These are phyloP conservation scores for Raffaelea ambrosiae DNA, from an alignment of 2,329 filamentous ascomycete species.

Conservation along the genomic window DNA sequence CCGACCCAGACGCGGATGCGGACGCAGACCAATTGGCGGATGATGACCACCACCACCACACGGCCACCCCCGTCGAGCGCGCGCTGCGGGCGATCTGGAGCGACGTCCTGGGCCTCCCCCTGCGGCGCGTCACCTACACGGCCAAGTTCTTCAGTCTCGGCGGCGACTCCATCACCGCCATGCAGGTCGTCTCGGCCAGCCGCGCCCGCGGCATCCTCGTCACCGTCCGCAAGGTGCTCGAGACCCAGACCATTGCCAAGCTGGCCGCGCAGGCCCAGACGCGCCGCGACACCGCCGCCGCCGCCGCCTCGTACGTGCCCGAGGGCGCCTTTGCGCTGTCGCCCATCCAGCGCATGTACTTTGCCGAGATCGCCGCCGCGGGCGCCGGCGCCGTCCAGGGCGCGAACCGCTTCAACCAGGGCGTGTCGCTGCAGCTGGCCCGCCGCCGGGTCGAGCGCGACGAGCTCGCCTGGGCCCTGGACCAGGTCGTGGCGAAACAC, in stretches of 20 bases:
- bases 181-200: slow-evolving; percentile 29
- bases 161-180: no score
- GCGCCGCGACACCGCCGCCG: slow-evolving; percentile 20
- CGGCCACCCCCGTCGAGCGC: slow-evolving; percentile 38
- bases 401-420: slow-evolving; percentile 41
- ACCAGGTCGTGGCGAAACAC: not conserved
- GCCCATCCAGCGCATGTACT: slow-evolving; percentile 31
- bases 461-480: slow-evolving; percentile 36
- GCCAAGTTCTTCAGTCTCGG: slow-evolving; percentile 3
- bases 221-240: slow-evolving; percentile 27
- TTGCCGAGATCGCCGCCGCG: slow-evolving; percentile 27
- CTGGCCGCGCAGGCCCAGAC: slow-evolving; percentile 27
- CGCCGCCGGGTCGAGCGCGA: slow-evolving; percentile 40
- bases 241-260: slow-evolving; percentile 28
- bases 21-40: no score
- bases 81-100: slow-evolving; percentile 41
- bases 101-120: slow-evolving; percentile 27
- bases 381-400: slow-evolving; percentile 21
- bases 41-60: slow-evolving; percentile 35
- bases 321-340: not conserved
- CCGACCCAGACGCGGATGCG: slow-evolving; percentile 22
- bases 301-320: not conserved
- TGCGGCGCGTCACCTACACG: slow-evolving; percentile 14
- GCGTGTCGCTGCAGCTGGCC: slow-evolving; percentile 40
- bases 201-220: slow-evolving; percentile 29